Evolutionary conservation across 2,329 filamentous ascomycete species (phyloP), one percentile per base, ranked within the genome.

Genomic region (Xylaria polymorpha): DNA sequence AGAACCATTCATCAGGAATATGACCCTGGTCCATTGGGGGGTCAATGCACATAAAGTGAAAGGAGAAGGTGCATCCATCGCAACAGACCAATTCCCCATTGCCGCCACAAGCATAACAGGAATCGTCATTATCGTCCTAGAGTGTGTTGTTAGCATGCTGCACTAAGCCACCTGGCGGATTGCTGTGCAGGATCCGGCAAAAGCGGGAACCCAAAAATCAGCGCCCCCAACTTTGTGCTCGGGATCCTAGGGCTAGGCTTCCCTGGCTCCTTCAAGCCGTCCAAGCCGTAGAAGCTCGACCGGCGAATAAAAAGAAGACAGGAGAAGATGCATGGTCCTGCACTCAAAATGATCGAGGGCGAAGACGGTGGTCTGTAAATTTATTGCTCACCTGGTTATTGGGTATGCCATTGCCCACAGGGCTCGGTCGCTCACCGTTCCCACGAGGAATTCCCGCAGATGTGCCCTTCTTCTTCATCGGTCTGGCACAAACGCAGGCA

Each of bases 41-140:
- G 80, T 97, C 92, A 73, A 96, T 89, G 79, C 96, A 98, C 68
- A 88, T 86, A 79, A 96, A 94, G 81, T 98, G 96, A 81, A 97
- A 98, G 6, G 94, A 93, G 73, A 93, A 90, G 69, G 91, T 88
- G 82, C 96, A 99, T 71, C 92, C 93, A 82, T 98, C 96, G 81
- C 96, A 99, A 82, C 94, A 98, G 73, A 98, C 87, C 71, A 99
- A 87, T 74, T 94, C 90, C 66, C 95, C 95, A 73, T 89, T 92
- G 72, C 92, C 92, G 76, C 91, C 89, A 82, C 96, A 99, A 55
- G 94, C 90, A 70, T 91, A 91, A 83, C 95, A 99, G 77, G 92
- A 91, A 80, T 98, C 95, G 79, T 96, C 93, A 80, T 97, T 97
- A 71, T 97, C 91, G 74, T 88, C 84, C 85, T 87, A 79, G 69